Base-by-base conservation (phyloP, 2,329 filamentous ascomycete species). In the Cercospora sp. region DNA sequence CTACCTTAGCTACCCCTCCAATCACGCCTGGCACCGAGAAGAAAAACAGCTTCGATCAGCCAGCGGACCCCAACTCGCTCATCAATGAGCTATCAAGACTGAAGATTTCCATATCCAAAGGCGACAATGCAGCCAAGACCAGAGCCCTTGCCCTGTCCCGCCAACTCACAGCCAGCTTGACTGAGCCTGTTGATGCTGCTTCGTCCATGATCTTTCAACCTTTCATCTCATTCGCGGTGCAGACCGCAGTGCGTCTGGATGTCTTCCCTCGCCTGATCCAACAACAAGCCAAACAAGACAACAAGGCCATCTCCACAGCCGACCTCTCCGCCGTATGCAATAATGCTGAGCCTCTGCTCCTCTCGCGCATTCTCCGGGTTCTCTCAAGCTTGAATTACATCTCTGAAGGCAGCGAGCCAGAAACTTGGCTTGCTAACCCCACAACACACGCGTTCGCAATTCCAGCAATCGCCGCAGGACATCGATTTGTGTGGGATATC, bases 221-320 rank as follows among this genome's bases (percentile, higher is more conserved):
- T 13, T 65, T 65, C 55, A 51, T 55, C 10, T 65, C 63, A 4
- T 65, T 58, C 26, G 63, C 63, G 8, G 63, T 61, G 13, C 63
- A 65, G 18, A 60, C 53, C 34, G 63, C 63, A 13, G 63, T 65
- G 10, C 63, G 63, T 18, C 58, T 65, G 63, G 63, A 58, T 13
- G 10, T 65, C 30, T 65, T 65, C 63, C 28, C 45, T n/a, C 53
- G 21, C 18, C 63, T 65, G 9, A 32, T 34, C 6, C 40, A 65
- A 57, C 51, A 37, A 21, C 63, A 65, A 60, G 55, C 24, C 40
- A 13, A 21, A 3, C 16, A 55, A 32, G 26, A 18, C 55, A 60
- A 34, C 49, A 61, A 40, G 40, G 55, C n/a, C 6, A 24, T 55
- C 7, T 55, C 49, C 21, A 55, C 49, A 13, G n/a, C 16, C 13